Evolutionary conservation across 805 yeast genomes (phyloP).

Genomic region (Wickerhamiella bombiphila): DNA sequence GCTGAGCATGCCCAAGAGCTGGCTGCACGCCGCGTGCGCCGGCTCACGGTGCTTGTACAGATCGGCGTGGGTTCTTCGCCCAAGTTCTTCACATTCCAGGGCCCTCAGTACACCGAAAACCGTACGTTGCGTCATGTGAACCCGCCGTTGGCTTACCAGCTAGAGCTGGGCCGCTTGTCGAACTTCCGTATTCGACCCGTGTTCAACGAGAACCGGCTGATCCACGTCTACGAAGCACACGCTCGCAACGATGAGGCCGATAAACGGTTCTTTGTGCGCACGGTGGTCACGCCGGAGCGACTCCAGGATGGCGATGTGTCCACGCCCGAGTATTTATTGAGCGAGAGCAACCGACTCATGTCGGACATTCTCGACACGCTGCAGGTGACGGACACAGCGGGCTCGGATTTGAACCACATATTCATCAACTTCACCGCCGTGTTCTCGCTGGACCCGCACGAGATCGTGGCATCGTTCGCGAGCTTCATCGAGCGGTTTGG

Average conservation of each 20-base stretch:
- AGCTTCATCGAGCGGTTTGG: slow-evolving; percentile 97
- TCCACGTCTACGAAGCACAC: slow-evolving; percentile 91
- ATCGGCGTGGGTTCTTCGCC: slow-evolving; percentile 78
- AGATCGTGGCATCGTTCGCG: slow-evolving; percentile 95
- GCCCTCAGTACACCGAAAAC: slow-evolving; percentile 75
- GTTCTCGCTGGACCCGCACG: slow-evolving; percentile 85
- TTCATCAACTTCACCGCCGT: slow-evolving; percentile 94
- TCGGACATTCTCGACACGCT: slow-evolving; percentile 88
- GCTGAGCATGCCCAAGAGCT: slow-evolving; percentile 59
- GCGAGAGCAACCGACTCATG: slow-evolving; percentile 94
- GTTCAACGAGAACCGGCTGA: slow-evolving; percentile 90
- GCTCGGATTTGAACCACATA: slow-evolving; percentile 92
- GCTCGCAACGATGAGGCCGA: slow-evolving; percentile 90
- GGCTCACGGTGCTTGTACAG: slow-evolving; percentile 84
- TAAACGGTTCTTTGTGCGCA: slow-evolving; percentile 92
- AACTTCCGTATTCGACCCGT: slow-evolving; percentile 92
- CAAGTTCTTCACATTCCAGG: slow-evolving; percentile 88
- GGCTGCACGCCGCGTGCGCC: slow-evolving; percentile 61
- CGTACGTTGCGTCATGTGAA: slow-evolving; percentile 93
- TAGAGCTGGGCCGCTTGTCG: slow-evolving; percentile 85
- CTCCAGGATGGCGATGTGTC: slow-evolving; percentile 75
- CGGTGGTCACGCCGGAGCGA: slow-evolving; percentile 91
- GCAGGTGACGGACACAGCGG: slow-evolving; percentile 85
- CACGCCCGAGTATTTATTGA: slow-evolving; percentile 83
- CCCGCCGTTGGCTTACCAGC: slow-evolving; percentile 95